A percentile compares a stretch with the other conserved stretches of the same genome.
Evolutionary conservation across 768 basidiomycete species (phyloP).

Genomic region (Boletus sp.): DNA sequence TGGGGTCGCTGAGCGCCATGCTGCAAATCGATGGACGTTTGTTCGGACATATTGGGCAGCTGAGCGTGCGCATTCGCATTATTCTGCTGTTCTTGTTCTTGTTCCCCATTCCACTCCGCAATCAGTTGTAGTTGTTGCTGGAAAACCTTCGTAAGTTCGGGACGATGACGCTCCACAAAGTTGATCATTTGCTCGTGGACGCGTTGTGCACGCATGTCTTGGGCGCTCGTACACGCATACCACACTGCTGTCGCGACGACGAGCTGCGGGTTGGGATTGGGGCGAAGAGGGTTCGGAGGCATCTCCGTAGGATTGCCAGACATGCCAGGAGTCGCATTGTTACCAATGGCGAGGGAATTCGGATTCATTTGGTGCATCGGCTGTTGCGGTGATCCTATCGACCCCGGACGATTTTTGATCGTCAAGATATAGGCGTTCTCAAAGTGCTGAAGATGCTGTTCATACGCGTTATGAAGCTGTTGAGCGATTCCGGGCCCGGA

Average conservation of each 20-base stretch:
- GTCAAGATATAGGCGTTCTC: slow-evolving; percentile 53
- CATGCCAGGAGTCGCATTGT: slow-evolving; percentile 4
- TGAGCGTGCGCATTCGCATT: slow-evolving; percentile 17
- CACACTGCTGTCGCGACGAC: slow-evolving; percentile 46
- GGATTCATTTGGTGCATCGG: slow-evolving; percentile 12
- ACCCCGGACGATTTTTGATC: slow-evolving; percentile 25
- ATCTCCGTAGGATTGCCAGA: slow-evolving; percentile 22
- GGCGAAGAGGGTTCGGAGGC: slow-evolving; percentile 14
- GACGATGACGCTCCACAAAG: slow-evolving; percentile 56
- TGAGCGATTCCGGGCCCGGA: slow-evolving; percentile 61
- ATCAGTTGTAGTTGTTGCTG: slow-evolving; percentile 26
- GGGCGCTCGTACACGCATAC: slow-evolving; percentile 44
- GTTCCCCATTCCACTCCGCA: slow-evolving; percentile 21
- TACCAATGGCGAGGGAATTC: slow-evolving; percentile 9
- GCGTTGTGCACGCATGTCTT: slow-evolving; percentile 53
- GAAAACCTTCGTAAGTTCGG: slow-evolving; percentile 24
- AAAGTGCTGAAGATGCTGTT: slow-evolving; percentile 53
- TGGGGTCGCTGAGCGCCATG: slow-evolving; percentile 22
- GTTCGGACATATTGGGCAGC: slow-evolving; percentile 23
- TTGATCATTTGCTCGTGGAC: slow-evolving; percentile 51
- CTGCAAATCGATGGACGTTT: slow-evolving; percentile 8
- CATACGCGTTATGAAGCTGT: slow-evolving; percentile 59
- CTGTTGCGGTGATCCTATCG: slow-evolving; percentile 12
- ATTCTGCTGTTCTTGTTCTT: slow-evolving; percentile 25
- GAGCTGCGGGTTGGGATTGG: slow-evolving; percentile 28